Base-by-base conservation (phyloP, 2,329 filamentous ascomycete species). In the Microcyclospora pomicola region DNA sequence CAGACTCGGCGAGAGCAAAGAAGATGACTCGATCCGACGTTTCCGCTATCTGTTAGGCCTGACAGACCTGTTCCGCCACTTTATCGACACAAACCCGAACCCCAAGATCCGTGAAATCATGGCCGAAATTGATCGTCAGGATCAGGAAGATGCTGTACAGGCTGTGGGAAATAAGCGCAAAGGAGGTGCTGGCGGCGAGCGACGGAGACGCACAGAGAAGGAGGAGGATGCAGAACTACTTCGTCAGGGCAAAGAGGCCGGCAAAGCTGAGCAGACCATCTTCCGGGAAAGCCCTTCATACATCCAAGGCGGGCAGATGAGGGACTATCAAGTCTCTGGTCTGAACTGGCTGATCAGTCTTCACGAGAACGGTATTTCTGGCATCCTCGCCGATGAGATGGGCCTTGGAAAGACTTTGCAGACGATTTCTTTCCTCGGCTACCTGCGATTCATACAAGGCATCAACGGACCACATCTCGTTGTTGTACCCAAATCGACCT, bases 331-430 rank as follows among this genome's bases (percentile, higher is more conserved):
- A 60, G 71, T 98, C 50, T 82, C 84, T 27, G 91, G 91, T 48
- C 69, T 98, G 49, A 98, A 98, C 61, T 98, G 91, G 91, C 73
- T 98, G 33, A 86, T 98, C 50, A 96, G 87, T 10, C 72, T 98
- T 5, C 91, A 98, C 54, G 91, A 98, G 62, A 98, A 98, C 54
- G 91, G 91, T 67, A 98, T 98, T 49, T 96, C 88, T 14, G 91
- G 91, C 49, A 98, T 98, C 46, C 68, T 98, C 35, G 91, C 91
- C 43, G 91, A 98, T 56, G 91, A 98, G 65, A 98, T 98, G 91
- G 91, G 91, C 62, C 71, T 98, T 14, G 91, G 91, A 53, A 98
- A 98, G 69, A 98, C 91, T 0, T 64, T 98, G 19, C 91, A 98
- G 63, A 98, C 91, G 0, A 98, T 98, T 42, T 82, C 91, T 2